Base-by-base conservation (phyloP, 768 basidiomycete genomes). In the Pleurotus platypus region DNA sequence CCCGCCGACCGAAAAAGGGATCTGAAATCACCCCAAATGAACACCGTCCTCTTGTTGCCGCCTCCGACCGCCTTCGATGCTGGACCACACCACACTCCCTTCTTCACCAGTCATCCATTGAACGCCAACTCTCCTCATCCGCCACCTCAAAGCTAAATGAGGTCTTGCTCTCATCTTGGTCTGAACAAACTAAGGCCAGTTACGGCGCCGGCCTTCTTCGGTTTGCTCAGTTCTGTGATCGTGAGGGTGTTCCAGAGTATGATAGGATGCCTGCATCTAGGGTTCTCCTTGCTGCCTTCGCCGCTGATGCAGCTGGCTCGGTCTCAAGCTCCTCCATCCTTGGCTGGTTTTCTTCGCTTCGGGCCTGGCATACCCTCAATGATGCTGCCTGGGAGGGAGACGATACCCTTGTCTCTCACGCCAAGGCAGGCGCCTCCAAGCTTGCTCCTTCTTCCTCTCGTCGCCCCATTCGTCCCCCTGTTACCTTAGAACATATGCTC, bases 281-380 rank as follows among this genome's bases (percentile, higher is more conserved):
- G 13, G 2, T 56, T 1, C 59, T 76, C 5, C 35, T 76, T 1
- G 48, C 68, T 4, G 49, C 61, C 7, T 77, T 75, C 35, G 51
- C 63, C 0, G 64, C 69, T 1, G 39, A 57, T 0, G 48, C 46
- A 1, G 60, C 66, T 0, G 66, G 70, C 0, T 18, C 49, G 0
- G 43, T 55, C 1, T 60, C 67, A 0, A 62, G 60, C 0, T 55
- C 55, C 8, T 67, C 69, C 1, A 58, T 73, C n/a, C 56, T 60
- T 7, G 69, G 64, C 5, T 72, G 72, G 69, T 26, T 72, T 0
- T 62, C 68, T 0, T 67, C 67, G 0, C 49, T 76, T 0, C 62
- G 69, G 2, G 63, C 66, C 4, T 78, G 75, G 72, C 75, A 78
- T 49, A 58, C 51, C 13, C 30, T 71, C 13, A 65, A 76, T 22